Evolutionary conservation across 768 basidiomycete genomes (phyloP).

Genomic region (Leucosporidium scottii): DNA sequence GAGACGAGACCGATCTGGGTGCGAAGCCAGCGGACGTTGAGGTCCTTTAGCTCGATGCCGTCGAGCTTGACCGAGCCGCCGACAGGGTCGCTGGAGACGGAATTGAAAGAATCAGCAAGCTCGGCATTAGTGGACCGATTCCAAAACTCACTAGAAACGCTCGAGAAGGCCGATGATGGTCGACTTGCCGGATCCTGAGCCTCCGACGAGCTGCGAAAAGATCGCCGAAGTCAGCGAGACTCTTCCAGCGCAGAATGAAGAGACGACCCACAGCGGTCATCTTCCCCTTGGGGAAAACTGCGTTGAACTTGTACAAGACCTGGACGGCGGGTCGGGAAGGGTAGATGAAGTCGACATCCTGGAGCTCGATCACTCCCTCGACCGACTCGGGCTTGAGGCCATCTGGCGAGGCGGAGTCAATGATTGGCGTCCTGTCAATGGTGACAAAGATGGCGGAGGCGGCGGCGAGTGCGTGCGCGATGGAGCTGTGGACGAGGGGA

Average conservation of each 20-base stretch:
- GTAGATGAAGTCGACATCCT: constrained; percentile 72
- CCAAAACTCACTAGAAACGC: constrained; percentile 30
- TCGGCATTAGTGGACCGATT: too few species aligned
- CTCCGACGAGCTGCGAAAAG: constrained; percentile 43
- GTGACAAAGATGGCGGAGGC: constrained; percentile 61
- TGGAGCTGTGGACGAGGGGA: constrained; percentile 54
- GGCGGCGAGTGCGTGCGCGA: constrained; percentile 70
- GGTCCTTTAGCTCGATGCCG: constrained; percentile 44
- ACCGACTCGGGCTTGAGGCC: constrained; percentile 66
- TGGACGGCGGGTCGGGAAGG: constrained; percentile 61
- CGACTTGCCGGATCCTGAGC: constrained; percentile 45
- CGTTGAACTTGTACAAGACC: constrained; percentile 63
- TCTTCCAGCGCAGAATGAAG: too few species aligned
- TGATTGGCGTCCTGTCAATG: constrained; percentile 76
- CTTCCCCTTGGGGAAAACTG: constrained; percentile 67
- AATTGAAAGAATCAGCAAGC: too few species aligned
- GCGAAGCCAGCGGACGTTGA: constrained; percentile 45
- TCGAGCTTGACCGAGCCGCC: constrained; percentile 44
- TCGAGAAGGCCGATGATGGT: constrained; percentile 45
- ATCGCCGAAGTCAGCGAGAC: too few species aligned
- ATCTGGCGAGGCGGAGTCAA: constrained; percentile 64
- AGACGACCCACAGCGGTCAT: constrained; percentile 40
- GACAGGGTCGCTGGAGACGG: constrained; percentile 43
- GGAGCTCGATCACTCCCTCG: constrained; percentile 62
- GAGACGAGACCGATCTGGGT: constrained; percentile 45